These are phyloP conservation scores for Scytalidium lignicola DNA, from an alignment of 2,329 filamentous ascomycete genomes.

Conservation along the genomic window DNA sequence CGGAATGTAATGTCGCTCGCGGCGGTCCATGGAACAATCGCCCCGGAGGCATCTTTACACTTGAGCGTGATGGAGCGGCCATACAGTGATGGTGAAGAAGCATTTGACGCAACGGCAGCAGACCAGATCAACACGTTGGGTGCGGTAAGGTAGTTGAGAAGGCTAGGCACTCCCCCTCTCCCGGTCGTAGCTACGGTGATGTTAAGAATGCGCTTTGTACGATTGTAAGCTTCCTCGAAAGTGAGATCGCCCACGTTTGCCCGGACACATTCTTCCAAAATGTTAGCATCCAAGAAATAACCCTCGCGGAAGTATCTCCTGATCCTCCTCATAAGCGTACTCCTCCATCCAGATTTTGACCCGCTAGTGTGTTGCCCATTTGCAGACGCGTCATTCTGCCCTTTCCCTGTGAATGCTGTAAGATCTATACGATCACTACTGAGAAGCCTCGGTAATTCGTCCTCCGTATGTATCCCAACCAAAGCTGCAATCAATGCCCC, in stretches of 20 bases:
- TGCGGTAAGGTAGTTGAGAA: constrained; percentile 89
- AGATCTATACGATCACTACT: constrained; percentile 78
- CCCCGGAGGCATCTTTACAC: constrained; percentile 58
- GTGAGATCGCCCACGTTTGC: constrained; percentile 85
- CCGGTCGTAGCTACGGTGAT: constrained; percentile 80
- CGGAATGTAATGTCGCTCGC: constrained; percentile 44
- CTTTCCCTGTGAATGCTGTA: constrained; percentile 60
- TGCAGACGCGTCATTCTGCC: constrained; percentile 26
- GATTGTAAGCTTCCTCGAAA: constrained; percentile 86
- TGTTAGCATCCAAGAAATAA: constrained; percentile 76
- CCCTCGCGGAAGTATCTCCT: constrained; percentile 68
- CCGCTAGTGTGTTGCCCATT: constrained; percentile 26
- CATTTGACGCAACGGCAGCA: constrained; percentile 54
- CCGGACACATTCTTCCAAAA: constrained; percentile 78
- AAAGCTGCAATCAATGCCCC: constrained; percentile 86
- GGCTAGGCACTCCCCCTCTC: constrained; percentile 70
- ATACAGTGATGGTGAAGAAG: constrained; percentile 42
- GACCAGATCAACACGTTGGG: constrained; percentile 76
- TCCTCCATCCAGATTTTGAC: constrained; percentile 36
- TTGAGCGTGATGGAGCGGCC: constrained; percentile 47
- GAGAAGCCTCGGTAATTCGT: constrained; percentile 73
- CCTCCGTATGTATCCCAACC: constrained; percentile 81
- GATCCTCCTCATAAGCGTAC: constrained; percentile 61
- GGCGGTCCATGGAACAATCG: constrained; percentile 54
- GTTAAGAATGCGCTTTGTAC: constrained; percentile 82